A percentile compares a stretch with the other conserved stretches of the same genome.
phyloP scores from a whole-genome alignment of 169 alveolate species.

The Plasmodium falciparum region DNA sequence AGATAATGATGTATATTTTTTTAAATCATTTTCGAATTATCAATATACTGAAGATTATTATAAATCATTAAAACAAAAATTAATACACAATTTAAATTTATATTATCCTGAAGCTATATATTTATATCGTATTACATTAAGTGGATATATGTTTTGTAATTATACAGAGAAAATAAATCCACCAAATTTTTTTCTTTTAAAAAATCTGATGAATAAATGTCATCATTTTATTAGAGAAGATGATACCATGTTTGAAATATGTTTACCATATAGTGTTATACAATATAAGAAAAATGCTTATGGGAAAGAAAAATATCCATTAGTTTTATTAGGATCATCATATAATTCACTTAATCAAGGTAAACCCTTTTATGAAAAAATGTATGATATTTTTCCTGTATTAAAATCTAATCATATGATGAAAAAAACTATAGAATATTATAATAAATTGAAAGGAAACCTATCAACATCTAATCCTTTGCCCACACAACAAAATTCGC shows the following conservation, averaged over 20 bases:
- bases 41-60: slow-evolving; percentile 24
- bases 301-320: slow-evolving; percentile 60
- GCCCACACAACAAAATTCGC: neutral
- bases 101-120: slow-evolving; percentile 31
- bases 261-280: slow-evolving; percentile 70
- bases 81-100: slow-evolving; percentile 48
- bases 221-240: slow-evolving; percentile 39
- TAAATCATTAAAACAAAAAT: slow-evolving; percentile 64
- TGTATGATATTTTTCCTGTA: slow-evolving; percentile 74
- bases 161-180: slow-evolving; percentile 74
- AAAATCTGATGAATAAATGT: slow-evolving; percentile 63
- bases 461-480: neutral
- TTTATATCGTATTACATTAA: slow-evolving; percentile 65
- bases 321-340: slow-evolving; percentile 58
- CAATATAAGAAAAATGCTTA: slow-evolving; percentile 43
- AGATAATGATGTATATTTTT: slow-evolving; percentile 22
- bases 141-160: slow-evolving; percentile 76
- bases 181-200: slow-evolving; percentile 59
- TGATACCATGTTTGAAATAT: slow-evolving; percentile 48
- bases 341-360: slow-evolving; percentile 52
- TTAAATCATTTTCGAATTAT: slow-evolving; percentile 44
- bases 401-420: slow-evolving; percentile 25
- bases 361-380: slow-evolving; percentile 73
- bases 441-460: slow-evolving; percentile 16
- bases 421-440: slow-evolving; percentile 34